Evolutionary conservation across 305 asterid genomes (phyloP), one percentile per base, ranked within the genome.

Genomic region (Coffea humblotiana): DNA sequence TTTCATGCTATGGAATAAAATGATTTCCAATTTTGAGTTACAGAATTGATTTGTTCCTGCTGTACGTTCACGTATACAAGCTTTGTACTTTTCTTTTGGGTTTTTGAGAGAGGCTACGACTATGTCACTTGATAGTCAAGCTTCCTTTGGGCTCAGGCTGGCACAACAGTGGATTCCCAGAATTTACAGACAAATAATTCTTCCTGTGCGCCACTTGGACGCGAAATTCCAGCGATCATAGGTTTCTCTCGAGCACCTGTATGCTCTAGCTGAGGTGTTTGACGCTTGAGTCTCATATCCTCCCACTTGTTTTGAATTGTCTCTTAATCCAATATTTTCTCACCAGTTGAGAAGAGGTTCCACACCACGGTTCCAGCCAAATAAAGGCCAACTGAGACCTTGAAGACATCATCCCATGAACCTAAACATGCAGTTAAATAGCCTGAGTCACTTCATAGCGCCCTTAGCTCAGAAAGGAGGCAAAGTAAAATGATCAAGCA

Each of bases 291-390:
- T 32, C 60, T 77, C 68, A 7, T 2, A 18, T 45, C 35, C 58
- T 56, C 56, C 52, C 75, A 16, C 23, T 43, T 43, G 2, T 43
- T 52, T 40, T 25, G 52, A 58, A 40, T 29, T 47, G 48, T 21
- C 8, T 40, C 77, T 56, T 75, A 80, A 71, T 94, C 97, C 66
- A 94, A 16, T 51, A 94, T 90, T 83, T 91, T 94, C 88, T 94
- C 96, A 9, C 98, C 98, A 29, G 97, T 92, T 47, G 98, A 89
- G 88, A 94, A 94, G 71, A 90, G 91, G 81, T 92, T 91, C 95
- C 96, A 92, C 25, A 92, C 89, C 65, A 91, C 95, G 0, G 98
- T 91, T 67, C 97, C 98, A 27, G 84, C 90, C 80, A 94, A 82
- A 83, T 94, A 92, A 47, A 94, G 94, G 66, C 97, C 97, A 43